These are phyloP conservation scores for Suhomyces panamericanus DNA, from an alignment of 1,139 yeast genomes.

Conservation along the genomic window DNA sequence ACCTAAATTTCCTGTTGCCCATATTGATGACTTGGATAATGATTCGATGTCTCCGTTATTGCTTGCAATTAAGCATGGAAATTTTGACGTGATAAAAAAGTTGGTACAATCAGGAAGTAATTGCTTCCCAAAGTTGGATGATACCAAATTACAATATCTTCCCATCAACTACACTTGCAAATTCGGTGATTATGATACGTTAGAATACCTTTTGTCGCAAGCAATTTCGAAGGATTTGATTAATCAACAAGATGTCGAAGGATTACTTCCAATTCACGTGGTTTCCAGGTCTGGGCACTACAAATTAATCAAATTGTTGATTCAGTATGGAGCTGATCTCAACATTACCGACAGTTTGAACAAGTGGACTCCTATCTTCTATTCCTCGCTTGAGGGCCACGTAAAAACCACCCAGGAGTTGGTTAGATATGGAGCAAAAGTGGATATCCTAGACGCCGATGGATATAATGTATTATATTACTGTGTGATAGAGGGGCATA, in stretches of 20 bases:
- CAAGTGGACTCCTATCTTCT: slow-evolving; percentile 92
- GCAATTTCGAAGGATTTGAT: slow-evolving; percentile 25
- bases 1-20: slow-evolving; percentile 37
- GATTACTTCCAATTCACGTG: slow-evolving; percentile 83
- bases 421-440: slow-evolving; percentile 70
- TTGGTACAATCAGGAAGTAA: slow-evolving; percentile 51
- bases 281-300: slow-evolving; percentile 83
- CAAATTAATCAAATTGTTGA: slow-evolving; percentile 64
- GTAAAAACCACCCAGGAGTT: slow-evolving; percentile 67
- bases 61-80: slow-evolving; percentile 71
- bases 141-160: slow-evolving; percentile 58
- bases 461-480: slow-evolving; percentile 82
- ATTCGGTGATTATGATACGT: slow-evolving; percentile 72
- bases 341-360: slow-evolving; percentile 81
- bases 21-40: slow-evolving; percentile 59
- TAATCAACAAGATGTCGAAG: slow-evolving; percentile 77
- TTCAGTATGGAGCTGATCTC: slow-evolving; percentile 73
- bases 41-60: slow-evolving; percentile 80
- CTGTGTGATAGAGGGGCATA: slow-evolving; percentile 93
- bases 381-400: slow-evolving; percentile 88
- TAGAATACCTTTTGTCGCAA: slow-evolving; percentile 53
- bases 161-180: slow-evolving; percentile 92
- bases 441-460: slow-evolving; percentile 76
- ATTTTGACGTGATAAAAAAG: slow-evolving; percentile 52
- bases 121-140: slow-evolving; percentile 55